phyloP scores from a whole-genome alignment of 2,329 filamentous ascomycete species.

The Emmonsiellopsis sp. region DNA sequence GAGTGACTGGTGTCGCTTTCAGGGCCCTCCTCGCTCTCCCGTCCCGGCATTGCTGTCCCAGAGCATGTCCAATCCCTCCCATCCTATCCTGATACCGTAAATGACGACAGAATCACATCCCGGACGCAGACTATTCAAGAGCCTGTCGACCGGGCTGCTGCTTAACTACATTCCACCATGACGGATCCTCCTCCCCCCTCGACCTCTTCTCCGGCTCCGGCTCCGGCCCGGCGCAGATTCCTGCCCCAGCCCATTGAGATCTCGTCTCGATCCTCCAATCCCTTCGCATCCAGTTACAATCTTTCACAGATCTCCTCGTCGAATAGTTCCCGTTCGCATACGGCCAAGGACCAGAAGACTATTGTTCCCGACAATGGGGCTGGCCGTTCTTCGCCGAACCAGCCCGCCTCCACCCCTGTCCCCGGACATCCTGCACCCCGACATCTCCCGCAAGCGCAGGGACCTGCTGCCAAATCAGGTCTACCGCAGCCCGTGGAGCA shows the following conservation, averaged over 20 bases:
- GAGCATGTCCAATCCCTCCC: too few species aligned
- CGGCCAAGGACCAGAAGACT: background rate
- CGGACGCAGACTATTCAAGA: background rate
- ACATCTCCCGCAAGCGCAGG: constrained; percentile 1
- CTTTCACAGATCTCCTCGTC: background rate
- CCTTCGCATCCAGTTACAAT: constrained; percentile 1
- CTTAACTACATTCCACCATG: background rate
- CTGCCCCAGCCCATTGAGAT: constrained; percentile 25
- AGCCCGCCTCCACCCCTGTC: background rate
- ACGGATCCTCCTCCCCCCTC: background rate
- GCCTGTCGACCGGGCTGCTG: background rate
- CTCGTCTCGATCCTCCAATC: constrained; percentile 20
- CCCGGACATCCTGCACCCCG: background rate
- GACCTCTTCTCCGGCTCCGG: background rate
- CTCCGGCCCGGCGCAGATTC: constrained; percentile 18
- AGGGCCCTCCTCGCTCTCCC: too few species aligned
- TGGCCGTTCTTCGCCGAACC: background rate
- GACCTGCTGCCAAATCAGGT: constrained; percentile 20
- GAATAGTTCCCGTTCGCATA: background rate
- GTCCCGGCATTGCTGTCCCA: too few species aligned
- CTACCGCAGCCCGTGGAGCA: constrained; percentile 37
- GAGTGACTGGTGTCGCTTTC: too few species aligned
- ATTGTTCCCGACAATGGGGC: background rate
- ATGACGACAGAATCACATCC: too few species aligned
- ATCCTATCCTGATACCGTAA: too few species aligned